A percentile compares a stretch with the other conserved stretches of the same genome.
Evolutionary conservation across 352 stramenopile genomes (phyloP).

Genomic region (Phytophthora europaea): DNA sequence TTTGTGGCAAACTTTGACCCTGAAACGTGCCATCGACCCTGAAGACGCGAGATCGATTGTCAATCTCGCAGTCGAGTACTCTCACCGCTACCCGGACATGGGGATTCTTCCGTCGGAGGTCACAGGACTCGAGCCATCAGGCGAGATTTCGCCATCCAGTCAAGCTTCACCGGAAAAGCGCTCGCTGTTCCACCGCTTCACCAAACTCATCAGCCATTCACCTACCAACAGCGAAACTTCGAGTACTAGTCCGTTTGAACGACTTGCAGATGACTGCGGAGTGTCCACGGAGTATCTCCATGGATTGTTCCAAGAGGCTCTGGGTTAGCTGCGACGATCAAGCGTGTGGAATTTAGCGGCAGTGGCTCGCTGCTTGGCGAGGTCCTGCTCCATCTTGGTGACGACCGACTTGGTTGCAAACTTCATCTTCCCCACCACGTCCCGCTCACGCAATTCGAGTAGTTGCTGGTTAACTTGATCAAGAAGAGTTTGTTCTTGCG

Average conservation of each 20-base stretch:
- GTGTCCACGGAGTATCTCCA: slow-evolving; percentile 33
- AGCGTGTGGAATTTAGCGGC: slow-evolving; percentile 66
- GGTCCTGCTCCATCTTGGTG: slow-evolving; percentile 59
- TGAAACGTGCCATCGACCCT: slow-evolving; percentile 32
- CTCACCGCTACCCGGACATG: slow-evolving; percentile 31
- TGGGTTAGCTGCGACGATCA: slow-evolving; percentile 44
- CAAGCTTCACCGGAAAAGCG: slow-evolving; percentile 10
- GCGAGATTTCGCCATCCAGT: slow-evolving; percentile 6
- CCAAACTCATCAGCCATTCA: slow-evolving; percentile 14
- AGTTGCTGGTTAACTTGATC: slow-evolving; percentile 72
- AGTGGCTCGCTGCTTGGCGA: slow-evolving; percentile 51
- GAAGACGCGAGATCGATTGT: slow-evolving; percentile 43
- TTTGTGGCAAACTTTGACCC: slow-evolving; percentile 51
- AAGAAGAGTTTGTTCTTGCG: slow-evolving; percentile 51
- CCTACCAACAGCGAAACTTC: background rate
- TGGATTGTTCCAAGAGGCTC: slow-evolving; percentile 22
- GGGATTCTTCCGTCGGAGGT: slow-evolving; percentile 26
- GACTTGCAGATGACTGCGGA: slow-evolving; percentile 36
- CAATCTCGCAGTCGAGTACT: slow-evolving; percentile 51
- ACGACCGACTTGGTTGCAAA: slow-evolving; percentile 56
- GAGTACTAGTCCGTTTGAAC: slow-evolving; percentile 15
- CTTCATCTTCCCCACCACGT: slow-evolving; percentile 67
- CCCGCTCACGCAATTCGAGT: slow-evolving; percentile 61
- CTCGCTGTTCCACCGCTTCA: slow-evolving; percentile 37
- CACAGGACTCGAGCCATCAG: slow-evolving; percentile 16